These are phyloP conservation scores for Margaritispora aquatica DNA, from an alignment of 495 filamentous ascomycete species.

Conservation along the genomic window DNA sequence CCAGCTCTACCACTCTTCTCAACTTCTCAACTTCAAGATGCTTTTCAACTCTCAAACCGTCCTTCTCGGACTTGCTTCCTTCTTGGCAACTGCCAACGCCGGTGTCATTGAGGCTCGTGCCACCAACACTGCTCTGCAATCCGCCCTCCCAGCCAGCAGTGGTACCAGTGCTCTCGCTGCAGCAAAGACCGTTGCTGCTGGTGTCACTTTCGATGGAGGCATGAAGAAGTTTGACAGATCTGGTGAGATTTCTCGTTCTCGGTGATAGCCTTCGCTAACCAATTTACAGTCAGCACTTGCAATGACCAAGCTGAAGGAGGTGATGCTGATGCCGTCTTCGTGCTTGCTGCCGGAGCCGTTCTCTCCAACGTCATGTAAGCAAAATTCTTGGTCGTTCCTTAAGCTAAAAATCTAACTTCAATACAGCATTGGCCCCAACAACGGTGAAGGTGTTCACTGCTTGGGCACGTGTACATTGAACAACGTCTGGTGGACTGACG, in stretches of 20 bases:
- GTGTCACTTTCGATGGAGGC: constrained; percentile 18
- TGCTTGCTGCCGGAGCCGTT: constrained; percentile 39
- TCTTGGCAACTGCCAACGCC: not conserved
- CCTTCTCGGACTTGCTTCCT: not conserved
- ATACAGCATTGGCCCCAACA: constrained; percentile 43
- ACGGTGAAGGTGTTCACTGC: constrained; percentile 48
- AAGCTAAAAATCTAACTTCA: too few relatives aligned
- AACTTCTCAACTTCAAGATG: not conserved
- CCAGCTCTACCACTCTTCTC: not conserved
- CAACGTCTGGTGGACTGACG: constrained; percentile 47
- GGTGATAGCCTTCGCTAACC: not conserved
- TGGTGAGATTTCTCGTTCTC: not conserved
- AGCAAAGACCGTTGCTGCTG: constrained; percentile 30
- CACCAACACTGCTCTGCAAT: not conserved
- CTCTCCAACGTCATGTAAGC: constrained; percentile 41
- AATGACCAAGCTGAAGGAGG: constrained; percentile 31
- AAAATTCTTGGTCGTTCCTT: too few relatives aligned
- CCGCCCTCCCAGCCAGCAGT: not conserved
- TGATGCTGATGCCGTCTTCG: constrained; percentile 44
- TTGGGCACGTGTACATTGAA: constrained; percentile 41
- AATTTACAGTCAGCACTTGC: constrained; percentile 24
- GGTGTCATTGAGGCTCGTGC: not conserved
- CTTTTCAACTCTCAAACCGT: not conserved
- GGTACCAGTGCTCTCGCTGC: constrained; percentile 10
- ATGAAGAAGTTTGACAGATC: not conserved